phyloP scores from a whole-genome alignment of 116 monocot genomes.

The Phalaenopsis hybrid region DNA sequence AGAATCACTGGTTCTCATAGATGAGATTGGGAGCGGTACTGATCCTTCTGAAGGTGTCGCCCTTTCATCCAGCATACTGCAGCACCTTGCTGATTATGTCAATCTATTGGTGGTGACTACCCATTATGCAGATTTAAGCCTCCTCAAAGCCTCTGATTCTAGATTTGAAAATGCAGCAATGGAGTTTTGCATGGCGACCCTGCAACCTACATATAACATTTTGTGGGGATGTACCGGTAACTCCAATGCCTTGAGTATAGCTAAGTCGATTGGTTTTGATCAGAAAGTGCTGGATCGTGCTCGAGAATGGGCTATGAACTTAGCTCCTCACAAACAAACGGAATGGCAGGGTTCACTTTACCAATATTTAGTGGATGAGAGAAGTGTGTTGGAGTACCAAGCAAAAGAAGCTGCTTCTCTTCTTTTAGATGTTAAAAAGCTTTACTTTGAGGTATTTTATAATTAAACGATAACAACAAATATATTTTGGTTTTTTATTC shows the following conservation, averaged over 20 bases:
- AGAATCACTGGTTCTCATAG: conserved; percentile 70
- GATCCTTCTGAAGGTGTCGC: conserved; percentile 89
- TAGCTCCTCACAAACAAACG: conserved; percentile 66
- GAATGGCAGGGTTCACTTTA: conserved; percentile 75
- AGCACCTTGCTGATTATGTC: conserved; percentile 44
- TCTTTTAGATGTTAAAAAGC: conserved; percentile 47
- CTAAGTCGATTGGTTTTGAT: conserved; percentile 79
- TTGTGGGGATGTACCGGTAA: conserved; percentile 79
- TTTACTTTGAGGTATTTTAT: conserved; percentile 55
- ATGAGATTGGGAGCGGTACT: conserved; percentile 86
- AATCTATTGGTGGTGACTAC: conserved; percentile 67
- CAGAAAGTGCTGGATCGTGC: conserved; percentile 56
- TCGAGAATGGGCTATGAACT: conserved; percentile 60
- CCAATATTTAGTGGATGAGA: conserved; percentile 63
- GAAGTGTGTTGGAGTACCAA: conserved; percentile 41
- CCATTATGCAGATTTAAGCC: conserved; percentile 71
- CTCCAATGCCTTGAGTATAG: conserved; percentile 85
- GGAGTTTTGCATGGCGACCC: conserved; percentile 69
- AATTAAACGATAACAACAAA: not conserved
- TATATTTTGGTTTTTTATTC: not conserved
- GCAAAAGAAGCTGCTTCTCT: conserved; percentile 58
- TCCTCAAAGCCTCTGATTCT: conserved; percentile 44
- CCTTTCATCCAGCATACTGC: conserved; percentile 80
- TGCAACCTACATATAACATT: conserved; percentile 72
- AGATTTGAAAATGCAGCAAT: conserved; percentile 93